Percentiles rank a stretch among this genome's conserved stretches.
phyloP scores from a whole-genome alignment of 2,329 filamentous ascomycete genomes.

The Colletotrichum simmondsii region DNA sequence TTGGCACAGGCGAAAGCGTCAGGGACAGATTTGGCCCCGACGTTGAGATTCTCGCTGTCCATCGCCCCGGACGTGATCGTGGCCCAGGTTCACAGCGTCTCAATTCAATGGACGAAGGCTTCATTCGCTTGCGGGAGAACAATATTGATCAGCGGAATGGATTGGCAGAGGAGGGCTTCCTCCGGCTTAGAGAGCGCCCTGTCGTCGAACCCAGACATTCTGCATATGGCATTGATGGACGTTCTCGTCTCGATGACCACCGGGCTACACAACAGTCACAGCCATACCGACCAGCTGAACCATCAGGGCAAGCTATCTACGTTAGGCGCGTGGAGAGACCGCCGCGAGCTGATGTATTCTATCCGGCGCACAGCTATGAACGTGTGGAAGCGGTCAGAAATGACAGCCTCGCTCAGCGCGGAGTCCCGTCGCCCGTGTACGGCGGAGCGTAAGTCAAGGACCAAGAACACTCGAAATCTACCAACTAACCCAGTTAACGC shows the following conservation, averaged over 20 bases:
- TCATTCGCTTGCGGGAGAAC: slow-evolving; percentile 26
- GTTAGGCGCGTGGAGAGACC: slow-evolving; percentile 17
- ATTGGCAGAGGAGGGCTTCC: slow-evolving; percentile 26
- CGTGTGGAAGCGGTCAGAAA: neutral
- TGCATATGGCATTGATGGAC: neutral
- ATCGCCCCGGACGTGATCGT: slow-evolving; percentile 20
- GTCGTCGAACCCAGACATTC: neutral
- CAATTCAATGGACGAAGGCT: slow-evolving; percentile 18
- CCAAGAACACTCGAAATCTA: neutral
- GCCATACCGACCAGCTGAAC: neutral
- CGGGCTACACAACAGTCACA: neutral
- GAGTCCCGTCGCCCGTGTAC: neutral
- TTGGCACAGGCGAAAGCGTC: slow-evolving; percentile 49
- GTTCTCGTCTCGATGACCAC: neutral
- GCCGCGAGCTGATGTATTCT: neutral
- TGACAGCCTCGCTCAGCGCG: neutral
- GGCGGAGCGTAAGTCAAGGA: slow-evolving; percentile 18
- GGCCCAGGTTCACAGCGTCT: slow-evolving; percentile 1
- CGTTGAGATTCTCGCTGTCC: slow-evolving; percentile 31
- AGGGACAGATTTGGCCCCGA: slow-evolving; percentile 31
- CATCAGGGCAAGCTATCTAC: slow-evolving; percentile 16
- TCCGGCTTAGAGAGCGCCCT: slow-evolving; percentile 24
- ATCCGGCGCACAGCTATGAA: neutral
- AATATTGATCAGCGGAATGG: slow-evolving; percentile 2
- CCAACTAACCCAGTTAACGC: neutral